Conservation (phyloP, 2,329 filamentous ascomycete species). For the Tolypocladium ovalisporum region DNA sequence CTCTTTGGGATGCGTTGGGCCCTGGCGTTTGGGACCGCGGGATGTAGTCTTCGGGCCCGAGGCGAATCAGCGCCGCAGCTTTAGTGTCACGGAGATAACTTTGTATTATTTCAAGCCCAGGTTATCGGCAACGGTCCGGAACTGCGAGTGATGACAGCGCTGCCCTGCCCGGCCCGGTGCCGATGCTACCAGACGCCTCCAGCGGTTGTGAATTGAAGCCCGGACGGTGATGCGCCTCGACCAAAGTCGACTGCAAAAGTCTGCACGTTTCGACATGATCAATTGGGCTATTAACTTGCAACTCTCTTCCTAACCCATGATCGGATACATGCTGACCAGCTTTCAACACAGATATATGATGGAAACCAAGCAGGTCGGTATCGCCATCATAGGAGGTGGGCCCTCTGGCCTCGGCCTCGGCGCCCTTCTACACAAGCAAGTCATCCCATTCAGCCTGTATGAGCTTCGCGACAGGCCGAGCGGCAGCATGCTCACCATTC, state of each 20-base stretch:
- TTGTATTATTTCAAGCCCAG: background rate
- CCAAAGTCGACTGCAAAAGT: background rate
- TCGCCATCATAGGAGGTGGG: slow-evolving; percentile 35
- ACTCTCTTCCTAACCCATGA: background rate
- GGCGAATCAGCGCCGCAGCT: background rate
- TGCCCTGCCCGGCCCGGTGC: background rate
- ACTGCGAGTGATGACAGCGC: background rate
- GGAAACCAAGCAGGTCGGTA: slow-evolving; percentile 7
- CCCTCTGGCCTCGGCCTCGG: slow-evolving; percentile 36
- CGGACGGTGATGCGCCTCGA: background rate
- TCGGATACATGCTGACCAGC: no score
- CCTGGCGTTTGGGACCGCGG: background rate
- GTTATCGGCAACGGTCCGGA: background rate
- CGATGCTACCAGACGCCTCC: background rate
- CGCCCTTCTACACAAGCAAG: slow-evolving; percentile 28
- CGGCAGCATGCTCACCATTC: slow-evolving; percentile 11
- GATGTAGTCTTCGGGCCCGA: background rate
- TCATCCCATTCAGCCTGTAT: slow-evolving; percentile 22
- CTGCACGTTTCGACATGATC: background rate
- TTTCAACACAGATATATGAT: no score
- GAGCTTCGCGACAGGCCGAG: slow-evolving; percentile 20
- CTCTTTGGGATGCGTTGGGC: background rate
- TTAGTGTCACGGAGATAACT: background rate
- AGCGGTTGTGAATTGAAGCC: background rate
- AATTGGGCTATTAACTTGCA: accelerated